These are phyloP conservation scores for Aspergillus ochraceoroseus DNA, from an alignment of 2,329 filamentous ascomycete species.

Conservation along the genomic window DNA sequence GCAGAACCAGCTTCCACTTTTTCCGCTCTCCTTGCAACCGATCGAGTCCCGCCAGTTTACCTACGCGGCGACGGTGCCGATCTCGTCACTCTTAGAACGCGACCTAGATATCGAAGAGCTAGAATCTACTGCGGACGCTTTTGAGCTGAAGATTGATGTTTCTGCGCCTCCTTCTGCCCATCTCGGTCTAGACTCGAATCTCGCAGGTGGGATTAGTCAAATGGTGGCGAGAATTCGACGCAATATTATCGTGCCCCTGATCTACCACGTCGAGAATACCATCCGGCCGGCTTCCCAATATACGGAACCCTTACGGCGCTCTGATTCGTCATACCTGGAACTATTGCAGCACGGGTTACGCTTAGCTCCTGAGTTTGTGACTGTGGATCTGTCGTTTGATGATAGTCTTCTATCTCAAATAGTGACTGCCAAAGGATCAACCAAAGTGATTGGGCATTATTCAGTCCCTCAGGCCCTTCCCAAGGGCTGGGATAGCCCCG, in stretches of 20 bases:
- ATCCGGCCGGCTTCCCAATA: conserved; percentile 24
- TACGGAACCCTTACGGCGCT: conserved; percentile 23
- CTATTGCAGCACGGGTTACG: conserved; percentile 58
- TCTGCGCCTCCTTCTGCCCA: conserved; percentile 27
- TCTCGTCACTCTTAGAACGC: conserved; percentile 53
- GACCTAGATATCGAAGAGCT: conserved; percentile 59
- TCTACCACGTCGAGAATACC: conserved; percentile 49
- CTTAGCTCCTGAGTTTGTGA: conserved; percentile 59
- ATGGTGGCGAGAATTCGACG: conserved; percentile 58
- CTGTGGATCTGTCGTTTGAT: conserved; percentile 57
- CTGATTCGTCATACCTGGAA: conserved; percentile 48
- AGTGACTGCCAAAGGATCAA: conserved; percentile 49
- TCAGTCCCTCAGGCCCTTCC: conserved; percentile 41
- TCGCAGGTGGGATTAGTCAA: conserved; percentile 53
- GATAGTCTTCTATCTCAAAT: conserved; percentile 50
- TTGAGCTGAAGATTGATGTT: conserved; percentile 56
- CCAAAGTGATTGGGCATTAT: conserved; percentile 59
- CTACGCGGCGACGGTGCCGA: conserved; percentile 59
- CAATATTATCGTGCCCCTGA: conserved; percentile 57
- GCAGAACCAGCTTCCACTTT: conserved; percentile 43
- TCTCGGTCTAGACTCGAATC: conserved; percentile 28
- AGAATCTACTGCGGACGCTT: conserved; percentile 62
- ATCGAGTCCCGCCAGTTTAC: conserved; percentile 61
- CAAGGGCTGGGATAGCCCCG: conserved; percentile 53
- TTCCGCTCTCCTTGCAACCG: conserved; percentile 59